phyloP scores from a whole-genome alignment of 2,329 filamentous ascomycete species.

The Fusarium nodosum region DNA sequence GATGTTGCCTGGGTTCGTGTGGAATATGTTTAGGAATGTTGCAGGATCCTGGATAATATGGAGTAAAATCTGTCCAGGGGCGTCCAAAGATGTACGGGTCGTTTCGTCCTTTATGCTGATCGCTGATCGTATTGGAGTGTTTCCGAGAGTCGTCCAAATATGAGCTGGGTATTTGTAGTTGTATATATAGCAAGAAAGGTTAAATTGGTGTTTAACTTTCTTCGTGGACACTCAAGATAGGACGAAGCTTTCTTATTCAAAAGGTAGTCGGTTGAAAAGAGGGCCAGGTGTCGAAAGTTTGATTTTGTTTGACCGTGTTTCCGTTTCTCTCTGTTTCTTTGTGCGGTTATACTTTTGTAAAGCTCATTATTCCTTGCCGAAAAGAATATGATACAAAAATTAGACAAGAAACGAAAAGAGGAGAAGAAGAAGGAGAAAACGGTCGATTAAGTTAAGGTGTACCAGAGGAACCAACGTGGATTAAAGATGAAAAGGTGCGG shows the following conservation, averaged over 20 bases:
- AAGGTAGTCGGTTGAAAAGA: not conserved
- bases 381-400: not conserved
- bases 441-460: slow-evolving; percentile 17
- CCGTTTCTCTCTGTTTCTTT: slow-evolving; percentile 2
- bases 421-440: slow-evolving; percentile 12
- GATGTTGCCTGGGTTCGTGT: slow-evolving; percentile 41
- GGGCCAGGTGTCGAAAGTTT: not conserved
- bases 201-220: not conserved
- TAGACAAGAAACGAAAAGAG: not conserved
- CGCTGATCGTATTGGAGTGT: slow-evolving; percentile 9
- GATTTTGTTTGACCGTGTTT: no score
- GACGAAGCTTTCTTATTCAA: not conserved
- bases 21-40: slow-evolving; percentile 48
- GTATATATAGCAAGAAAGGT: slow-evolving; percentile 19
- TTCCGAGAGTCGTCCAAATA: slow-evolving; percentile 21
- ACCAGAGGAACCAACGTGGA: slow-evolving; percentile 1
- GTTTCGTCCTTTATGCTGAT: slow-evolving; percentile 13
- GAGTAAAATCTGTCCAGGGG: slow-evolving; percentile 45
- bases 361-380: slow-evolving; percentile 6
- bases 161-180: slow-evolving; percentile 25
- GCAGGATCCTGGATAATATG: slow-evolving; percentile 40
- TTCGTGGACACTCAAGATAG: slow-evolving; percentile 7
- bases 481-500: slow-evolving; percentile 12
- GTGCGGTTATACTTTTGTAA: slow-evolving; percentile 13
- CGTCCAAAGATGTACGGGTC: slow-evolving; percentile 40